A percentile compares a stretch with the other conserved stretches of the same genome.
Conservation (phyloP, 768 basidiomycete genomes). For the Dendrothele bispora region DNA sequence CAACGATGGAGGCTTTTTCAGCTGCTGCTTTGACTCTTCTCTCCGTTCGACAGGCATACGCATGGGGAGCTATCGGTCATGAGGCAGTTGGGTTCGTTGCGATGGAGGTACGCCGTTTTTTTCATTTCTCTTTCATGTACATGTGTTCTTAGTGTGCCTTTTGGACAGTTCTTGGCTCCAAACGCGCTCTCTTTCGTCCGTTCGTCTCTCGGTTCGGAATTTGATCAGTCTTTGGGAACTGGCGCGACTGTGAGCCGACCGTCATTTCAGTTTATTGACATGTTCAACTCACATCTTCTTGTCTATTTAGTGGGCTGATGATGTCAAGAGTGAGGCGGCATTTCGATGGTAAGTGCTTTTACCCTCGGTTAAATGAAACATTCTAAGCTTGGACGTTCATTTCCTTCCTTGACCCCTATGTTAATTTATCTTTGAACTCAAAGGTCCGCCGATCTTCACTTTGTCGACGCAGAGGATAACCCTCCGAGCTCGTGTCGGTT, state of each 20-base stretch:
- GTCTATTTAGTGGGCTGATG: slow-evolving; percentile 49
- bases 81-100: slow-evolving; percentile 1
- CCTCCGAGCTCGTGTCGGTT: slow-evolving; percentile 50
- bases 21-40: too few species aligned
- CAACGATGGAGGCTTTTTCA: too few species aligned
- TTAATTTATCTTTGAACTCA: not conserved
- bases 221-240: slow-evolving; percentile 45
- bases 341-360: slow-evolving; percentile 34
- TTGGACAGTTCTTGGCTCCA: slow-evolving; percentile 44
- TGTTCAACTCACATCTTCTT: not conserved
- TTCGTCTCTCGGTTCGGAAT: slow-evolving; percentile 41
- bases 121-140: too few species aligned
- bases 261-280: not conserved
- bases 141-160: not conserved
- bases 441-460: slow-evolving; percentile 46
- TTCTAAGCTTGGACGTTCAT: not conserved
- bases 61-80: not conserved
- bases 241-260: slow-evolving; percentile 43
- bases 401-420: not conserved
- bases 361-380: not conserved
- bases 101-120: slow-evolving; percentile 20
- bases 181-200: slow-evolving; percentile 49
- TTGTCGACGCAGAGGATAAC: slow-evolving; percentile 50
- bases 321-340: slow-evolving; percentile 37
- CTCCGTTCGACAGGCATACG: not conserved